phyloP scores from a whole-genome alignment of 2,329 filamentous ascomycete species.

The Sporothrix sp. region DNA sequence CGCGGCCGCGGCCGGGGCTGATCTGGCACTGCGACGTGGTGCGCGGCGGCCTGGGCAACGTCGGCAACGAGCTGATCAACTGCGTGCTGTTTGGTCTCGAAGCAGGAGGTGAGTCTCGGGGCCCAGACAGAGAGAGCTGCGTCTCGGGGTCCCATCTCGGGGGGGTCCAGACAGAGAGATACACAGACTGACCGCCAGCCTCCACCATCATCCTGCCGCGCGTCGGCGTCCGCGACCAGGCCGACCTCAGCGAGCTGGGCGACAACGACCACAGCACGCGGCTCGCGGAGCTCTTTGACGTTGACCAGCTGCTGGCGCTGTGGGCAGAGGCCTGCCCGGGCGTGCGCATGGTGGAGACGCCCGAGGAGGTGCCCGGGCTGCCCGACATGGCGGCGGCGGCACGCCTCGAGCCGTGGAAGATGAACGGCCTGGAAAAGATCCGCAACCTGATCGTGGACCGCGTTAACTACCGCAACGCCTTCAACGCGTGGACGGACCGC shows the following conservation, averaged over 20 bases:
- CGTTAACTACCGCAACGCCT: conserved; percentile 15
- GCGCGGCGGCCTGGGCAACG: conserved; percentile 29
- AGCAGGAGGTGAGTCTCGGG: conserved; percentile 9
- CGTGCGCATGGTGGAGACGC: conserved; percentile 11
- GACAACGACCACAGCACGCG: conserved; percentile 7
- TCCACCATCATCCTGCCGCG: conserved; percentile 18
- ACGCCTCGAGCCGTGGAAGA: background rate
- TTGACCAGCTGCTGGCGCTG: conserved; percentile 10
- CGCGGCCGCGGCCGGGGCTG: conserved; percentile 25
- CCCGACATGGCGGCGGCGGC: background rate
- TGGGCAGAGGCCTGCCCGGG: conserved; percentile 16
- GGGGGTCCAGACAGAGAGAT: background rate
- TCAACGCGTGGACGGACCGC: conserved; percentile 16
- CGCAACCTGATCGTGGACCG: conserved; percentile 16
- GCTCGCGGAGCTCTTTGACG: conserved; percentile 12
- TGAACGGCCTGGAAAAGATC: background rate
- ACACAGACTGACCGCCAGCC: background rate
- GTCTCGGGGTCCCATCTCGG: too few relatives aligned
- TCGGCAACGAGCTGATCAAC: conserved; percentile 27
- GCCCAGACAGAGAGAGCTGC: background rate
- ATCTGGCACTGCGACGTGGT: conserved; percentile 29
- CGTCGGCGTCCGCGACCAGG: conserved; percentile 18
- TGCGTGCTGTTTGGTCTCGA: conserved; percentile 30
- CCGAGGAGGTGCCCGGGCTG: conserved; percentile 9
- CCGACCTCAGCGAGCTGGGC: conserved; percentile 15